Conservation (phyloP, 1,284 basidiomycete genomes). For the Apiotrichum montevideense region DNA sequence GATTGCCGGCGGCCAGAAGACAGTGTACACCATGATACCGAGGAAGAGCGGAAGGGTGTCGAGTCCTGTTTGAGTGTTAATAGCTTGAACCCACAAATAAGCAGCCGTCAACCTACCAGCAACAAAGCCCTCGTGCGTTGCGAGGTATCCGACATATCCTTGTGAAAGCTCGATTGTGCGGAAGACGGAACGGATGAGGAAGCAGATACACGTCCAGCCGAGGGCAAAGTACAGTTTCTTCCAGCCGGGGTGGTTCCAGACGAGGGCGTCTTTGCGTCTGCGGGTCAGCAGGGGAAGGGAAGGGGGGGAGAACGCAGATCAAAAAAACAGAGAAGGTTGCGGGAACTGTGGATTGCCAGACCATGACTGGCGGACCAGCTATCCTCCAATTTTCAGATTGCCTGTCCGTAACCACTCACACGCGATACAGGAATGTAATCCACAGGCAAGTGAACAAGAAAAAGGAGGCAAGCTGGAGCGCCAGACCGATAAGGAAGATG, state of each 20-base stretch:
- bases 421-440: constrained; percentile 55
- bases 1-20: constrained; percentile 28
- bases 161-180: constrained; percentile 61
- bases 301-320: not conserved
- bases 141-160: constrained; percentile 58
- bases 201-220: constrained; percentile 53
- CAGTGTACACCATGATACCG: constrained; percentile 50
- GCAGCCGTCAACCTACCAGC: constrained; percentile 39
- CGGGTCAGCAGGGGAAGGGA: not conserved
- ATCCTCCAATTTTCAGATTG: no score
- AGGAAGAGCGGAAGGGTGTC: constrained; percentile 57
- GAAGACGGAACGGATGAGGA: constrained; percentile 57
- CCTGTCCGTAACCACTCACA: constrained; percentile 32
- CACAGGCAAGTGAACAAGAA: constrained; percentile 56
- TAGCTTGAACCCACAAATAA: no score
- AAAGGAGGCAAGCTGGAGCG: constrained; percentile 60
- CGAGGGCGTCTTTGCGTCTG: constrained; percentile 4
- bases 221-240: constrained; percentile 54
- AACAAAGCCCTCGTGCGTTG: constrained; percentile 59
- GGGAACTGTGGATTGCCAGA: no score
- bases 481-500: constrained; percentile 60
- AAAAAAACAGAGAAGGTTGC: no score
- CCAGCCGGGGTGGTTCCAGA: constrained; percentile 51
- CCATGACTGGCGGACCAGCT: no score
- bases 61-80: constrained; percentile 41